A percentile compares a stretch with the other conserved stretches of the same genome.
Conservation (phyloP, 805 yeast genomes). For the Cyberlindnera mississippiensis region DNA sequence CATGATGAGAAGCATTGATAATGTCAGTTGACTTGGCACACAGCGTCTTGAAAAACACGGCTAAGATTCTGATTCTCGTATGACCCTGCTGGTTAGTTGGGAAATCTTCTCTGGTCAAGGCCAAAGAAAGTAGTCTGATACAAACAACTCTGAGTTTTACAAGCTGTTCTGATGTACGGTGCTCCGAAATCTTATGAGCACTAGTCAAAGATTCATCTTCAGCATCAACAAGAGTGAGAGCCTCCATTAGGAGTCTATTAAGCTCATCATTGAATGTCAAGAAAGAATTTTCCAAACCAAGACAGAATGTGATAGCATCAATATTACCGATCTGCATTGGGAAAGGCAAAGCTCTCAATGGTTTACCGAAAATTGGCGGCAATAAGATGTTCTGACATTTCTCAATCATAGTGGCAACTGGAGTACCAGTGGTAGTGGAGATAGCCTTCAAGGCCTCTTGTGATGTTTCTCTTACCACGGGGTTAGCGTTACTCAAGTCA, state of each 20-base stretch:
- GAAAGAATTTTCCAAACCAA: constrained; percentile 75
- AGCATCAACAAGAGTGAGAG: constrained; percentile 92
- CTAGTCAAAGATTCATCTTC: constrained; percentile 94
- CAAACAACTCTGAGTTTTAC: constrained; percentile 88
- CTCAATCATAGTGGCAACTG: constrained; percentile 70
- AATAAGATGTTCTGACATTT: constrained; percentile 80
- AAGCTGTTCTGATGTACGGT: constrained; percentile 83
- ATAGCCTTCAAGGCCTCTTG: constrained; percentile 64
- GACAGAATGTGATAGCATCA: constrained; percentile 92
- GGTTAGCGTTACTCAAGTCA: constrained; percentile 87
- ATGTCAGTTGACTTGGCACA: constrained; percentile 81
- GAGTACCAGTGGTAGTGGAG: constrained; percentile 64
- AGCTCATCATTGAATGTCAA: constrained; percentile 86
- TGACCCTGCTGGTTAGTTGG: constrained; percentile 69
- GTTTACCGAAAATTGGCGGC: constrained; percentile 95
- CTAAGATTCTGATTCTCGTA: constrained; percentile 79
- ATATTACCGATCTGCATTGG: constrained; percentile 98
- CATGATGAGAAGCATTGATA: constrained; percentile 90
- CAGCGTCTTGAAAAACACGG: constrained; percentile 91
- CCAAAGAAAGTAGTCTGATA: constrained; percentile 74
- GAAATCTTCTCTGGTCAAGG: constrained; percentile 81
- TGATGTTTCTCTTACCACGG: constrained; percentile 76
- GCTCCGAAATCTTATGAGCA: constrained; percentile 79
- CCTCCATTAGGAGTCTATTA: constrained; percentile 80
- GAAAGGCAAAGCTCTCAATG: constrained; percentile 92